phyloP scores from a whole-genome alignment of 768 basidiomycete species.

The Lentinula boryana region DNA sequence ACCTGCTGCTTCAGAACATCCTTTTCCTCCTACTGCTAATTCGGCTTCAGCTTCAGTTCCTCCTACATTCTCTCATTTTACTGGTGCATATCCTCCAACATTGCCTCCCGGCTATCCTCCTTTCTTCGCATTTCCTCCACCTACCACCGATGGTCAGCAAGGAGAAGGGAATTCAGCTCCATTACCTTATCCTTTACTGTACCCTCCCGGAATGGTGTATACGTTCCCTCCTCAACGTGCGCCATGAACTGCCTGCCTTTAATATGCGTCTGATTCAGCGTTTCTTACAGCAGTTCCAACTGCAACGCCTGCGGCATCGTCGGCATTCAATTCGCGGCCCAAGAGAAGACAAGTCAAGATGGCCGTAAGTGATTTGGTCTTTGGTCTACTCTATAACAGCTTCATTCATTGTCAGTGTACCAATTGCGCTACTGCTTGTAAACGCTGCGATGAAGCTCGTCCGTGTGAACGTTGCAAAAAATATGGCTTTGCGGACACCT shows the following conservation, averaged over 20 bases:
- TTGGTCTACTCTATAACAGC: background rate
- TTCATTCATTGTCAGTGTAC: slow-evolving; percentile 45
- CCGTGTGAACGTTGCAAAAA: slow-evolving; percentile 90
- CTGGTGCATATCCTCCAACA: slow-evolving; percentile 22
- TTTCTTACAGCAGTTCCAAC: slow-evolving; percentile 1
- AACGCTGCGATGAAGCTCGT: slow-evolving; percentile 82
- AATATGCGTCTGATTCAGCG: background rate
- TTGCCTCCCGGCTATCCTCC: slow-evolving; percentile 28
- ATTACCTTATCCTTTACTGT: slow-evolving; percentile 31
- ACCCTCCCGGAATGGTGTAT: slow-evolving; percentile 38
- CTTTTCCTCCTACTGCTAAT: background rate
- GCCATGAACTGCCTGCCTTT: slow-evolving; percentile 15
- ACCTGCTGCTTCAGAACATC: slow-evolving; percentile 1
- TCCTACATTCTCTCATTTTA: slow-evolving; percentile 2
- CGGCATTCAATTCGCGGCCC: slow-evolving; percentile 33
- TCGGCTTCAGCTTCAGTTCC: background rate
- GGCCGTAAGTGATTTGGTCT: slow-evolving; percentile 38
- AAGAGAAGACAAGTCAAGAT: slow-evolving; percentile 90
- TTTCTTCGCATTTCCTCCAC: slow-evolving; percentile 36
- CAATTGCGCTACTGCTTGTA: slow-evolving; percentile 83
- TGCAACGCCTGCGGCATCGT: slow-evolving; percentile 9
- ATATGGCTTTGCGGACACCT: slow-evolving; percentile 73
- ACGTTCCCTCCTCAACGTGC: slow-evolving; percentile 30
- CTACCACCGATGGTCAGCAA: slow-evolving; percentile 26
- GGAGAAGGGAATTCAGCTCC: slow-evolving; percentile 26